Evolutionary conservation across 768 basidiomycete genomes (phyloP).

Genomic region (Gloeophyllum trabeum): DNA sequence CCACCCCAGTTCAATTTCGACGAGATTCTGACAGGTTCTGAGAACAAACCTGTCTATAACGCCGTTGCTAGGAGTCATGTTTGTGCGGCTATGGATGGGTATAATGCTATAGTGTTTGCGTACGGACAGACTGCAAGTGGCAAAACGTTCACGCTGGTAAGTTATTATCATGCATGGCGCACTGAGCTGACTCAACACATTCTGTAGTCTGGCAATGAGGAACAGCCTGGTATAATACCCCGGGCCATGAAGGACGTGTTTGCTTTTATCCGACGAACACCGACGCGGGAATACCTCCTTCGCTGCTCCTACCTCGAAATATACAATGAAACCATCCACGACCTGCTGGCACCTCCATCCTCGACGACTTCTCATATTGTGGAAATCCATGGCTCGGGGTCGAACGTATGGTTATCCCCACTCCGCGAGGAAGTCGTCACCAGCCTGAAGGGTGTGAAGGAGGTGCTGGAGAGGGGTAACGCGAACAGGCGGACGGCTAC

Average conservation of each 20-base stretch:
- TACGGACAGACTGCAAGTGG: slow-evolving; percentile 84
- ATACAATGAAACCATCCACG: slow-evolving; percentile 87
- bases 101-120: slow-evolving; percentile 92
- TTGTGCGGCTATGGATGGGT: slow-evolving; percentile 92
- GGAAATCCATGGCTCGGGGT: slow-evolving; percentile 61
- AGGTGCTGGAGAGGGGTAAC: slow-evolving; percentile 79
- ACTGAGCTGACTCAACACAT: not conserved
- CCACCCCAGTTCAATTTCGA: slow-evolving; percentile 57
- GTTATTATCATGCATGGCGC: slow-evolving; percentile 27
- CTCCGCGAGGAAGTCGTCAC: slow-evolving; percentile 92
- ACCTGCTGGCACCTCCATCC: slow-evolving; percentile 69
- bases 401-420: slow-evolving; percentile 57
- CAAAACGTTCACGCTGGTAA: slow-evolving; percentile 58
- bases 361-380: slow-evolving; percentile 44
- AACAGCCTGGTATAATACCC: slow-evolving; percentile 91
- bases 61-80: slow-evolving; percentile 72
- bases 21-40: slow-evolving; percentile 65
- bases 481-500: slow-evolving; percentile 81
- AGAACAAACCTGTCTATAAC: slow-evolving; percentile 71
- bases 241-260: slow-evolving; percentile 91
- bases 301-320: slow-evolving; percentile 96
- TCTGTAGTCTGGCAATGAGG: slow-evolving; percentile 57
- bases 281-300: slow-evolving; percentile 82
- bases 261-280: slow-evolving; percentile 64
- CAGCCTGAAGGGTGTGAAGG: slow-evolving; percentile 73